Conservation (phyloP, 2,329 filamentous ascomycete genomes). For the Colletotrichum godetiae region DNA sequence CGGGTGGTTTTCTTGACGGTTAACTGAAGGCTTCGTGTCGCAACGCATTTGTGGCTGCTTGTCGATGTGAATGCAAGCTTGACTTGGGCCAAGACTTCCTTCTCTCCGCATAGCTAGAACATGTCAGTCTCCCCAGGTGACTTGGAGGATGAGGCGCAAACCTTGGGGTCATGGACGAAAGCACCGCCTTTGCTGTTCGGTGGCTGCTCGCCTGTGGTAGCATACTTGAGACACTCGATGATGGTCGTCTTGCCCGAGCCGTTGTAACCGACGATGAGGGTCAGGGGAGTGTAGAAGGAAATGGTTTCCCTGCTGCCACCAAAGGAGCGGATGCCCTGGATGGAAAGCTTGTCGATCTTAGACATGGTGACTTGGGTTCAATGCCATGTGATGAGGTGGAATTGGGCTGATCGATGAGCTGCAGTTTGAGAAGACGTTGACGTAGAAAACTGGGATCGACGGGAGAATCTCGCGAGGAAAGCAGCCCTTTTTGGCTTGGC, state of each 20-base stretch:
- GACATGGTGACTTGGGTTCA: conserved; percentile 63
- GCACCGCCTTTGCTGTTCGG: conserved; percentile 91
- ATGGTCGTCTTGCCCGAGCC: conserved; percentile 99
- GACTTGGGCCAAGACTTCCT: conserved; percentile 90
- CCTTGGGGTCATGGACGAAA: conserved; percentile 97
- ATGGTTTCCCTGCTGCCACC: conserved; percentile 79
- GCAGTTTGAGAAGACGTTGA: background rate
- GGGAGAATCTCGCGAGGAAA: background rate
- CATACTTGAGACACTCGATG: conserved; percentile 98
- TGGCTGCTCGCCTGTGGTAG: conserved; percentile 91
- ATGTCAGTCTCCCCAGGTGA: background rate
- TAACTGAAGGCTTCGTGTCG: conserved; percentile 85
- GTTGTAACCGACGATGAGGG: conserved; percentile 96
- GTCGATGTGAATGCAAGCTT: conserved; percentile 88
- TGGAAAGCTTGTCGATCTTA: conserved; percentile 89
- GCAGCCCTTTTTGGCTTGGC: background rate
- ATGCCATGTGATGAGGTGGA: conserved; percentile 2
- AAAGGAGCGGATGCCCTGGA: conserved; percentile 87
- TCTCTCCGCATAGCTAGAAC: conserved; percentile 78
- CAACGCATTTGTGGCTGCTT: conserved; percentile 82
- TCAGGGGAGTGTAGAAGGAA: conserved; percentile 89
- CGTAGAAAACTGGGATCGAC: background rate
- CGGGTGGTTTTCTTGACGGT: conserved; percentile 84
- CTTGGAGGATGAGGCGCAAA: conserved; percentile 44
- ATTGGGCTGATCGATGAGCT: background rate